phyloP scores from a whole-genome alignment of 2,329 filamentous ascomycete genomes.

The Aspergillus fructus region DNA sequence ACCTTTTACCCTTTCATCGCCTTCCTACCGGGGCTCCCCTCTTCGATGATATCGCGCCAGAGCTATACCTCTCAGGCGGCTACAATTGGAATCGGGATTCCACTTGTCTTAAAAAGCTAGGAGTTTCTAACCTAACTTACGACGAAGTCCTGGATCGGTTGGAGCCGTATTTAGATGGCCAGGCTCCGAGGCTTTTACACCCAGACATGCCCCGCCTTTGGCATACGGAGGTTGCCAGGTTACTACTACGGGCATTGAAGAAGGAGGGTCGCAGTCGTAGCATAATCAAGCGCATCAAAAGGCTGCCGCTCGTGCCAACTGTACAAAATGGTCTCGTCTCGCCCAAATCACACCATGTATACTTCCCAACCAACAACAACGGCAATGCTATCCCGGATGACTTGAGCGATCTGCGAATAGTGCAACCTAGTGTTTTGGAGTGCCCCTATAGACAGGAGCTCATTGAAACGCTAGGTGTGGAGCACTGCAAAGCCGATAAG shows the following conservation, averaged over 20 bases:
- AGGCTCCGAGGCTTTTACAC: not conserved
- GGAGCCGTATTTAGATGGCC: not conserved
- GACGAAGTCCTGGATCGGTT: not conserved
- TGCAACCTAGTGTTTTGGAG: not conserved
- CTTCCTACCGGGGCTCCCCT: not conserved
- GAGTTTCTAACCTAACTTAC: not conserved
- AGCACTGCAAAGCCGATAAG: not conserved
- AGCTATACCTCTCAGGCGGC: not conserved
- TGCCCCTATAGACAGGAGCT: not conserved
- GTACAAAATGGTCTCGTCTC: not conserved
- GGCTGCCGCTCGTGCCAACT: not conserved
- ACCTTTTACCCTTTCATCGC: not conserved
- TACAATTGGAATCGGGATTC: not conserved
- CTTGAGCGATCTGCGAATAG: not conserved
- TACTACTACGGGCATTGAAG: slow-evolving; percentile 1
- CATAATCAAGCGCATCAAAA: not conserved
- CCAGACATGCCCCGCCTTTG: not conserved
- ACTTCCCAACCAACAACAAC: not conserved
- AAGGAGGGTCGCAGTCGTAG: not conserved
- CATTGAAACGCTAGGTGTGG: not conserved
- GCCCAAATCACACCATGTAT: not conserved
- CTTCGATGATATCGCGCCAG: not conserved
- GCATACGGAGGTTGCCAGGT: slow-evolving; percentile 1
- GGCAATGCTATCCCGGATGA: not conserved
- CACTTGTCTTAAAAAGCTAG: not conserved